These are phyloP conservation scores for Choanephora cucurbitarum DNA, from an alignment of 371 early-diverging fungal genomes.

Conservation along the genomic window DNA sequence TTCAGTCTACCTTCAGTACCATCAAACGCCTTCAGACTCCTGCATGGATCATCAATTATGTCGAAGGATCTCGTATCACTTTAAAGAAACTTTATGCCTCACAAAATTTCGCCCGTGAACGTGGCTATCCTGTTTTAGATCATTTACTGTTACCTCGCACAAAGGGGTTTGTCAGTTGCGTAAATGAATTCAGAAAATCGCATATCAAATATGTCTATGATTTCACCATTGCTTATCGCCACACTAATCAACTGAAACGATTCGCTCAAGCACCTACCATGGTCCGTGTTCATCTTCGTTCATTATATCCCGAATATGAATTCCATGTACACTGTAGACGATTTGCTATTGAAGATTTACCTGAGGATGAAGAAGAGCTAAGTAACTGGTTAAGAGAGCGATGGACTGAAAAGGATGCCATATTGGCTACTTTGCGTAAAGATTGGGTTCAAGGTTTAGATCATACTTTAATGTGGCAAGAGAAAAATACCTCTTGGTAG, in stretches of 20 bases:
- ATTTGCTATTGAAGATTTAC: conserved; percentile 61
- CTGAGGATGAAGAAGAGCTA: conserved; percentile 57
- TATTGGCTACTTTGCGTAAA: conserved; percentile 52
- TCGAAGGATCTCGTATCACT: conserved; percentile 73
- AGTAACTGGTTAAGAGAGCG: conserved; percentile 61
- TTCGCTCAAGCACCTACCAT: conserved; percentile 62
- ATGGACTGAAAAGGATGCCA: conserved; percentile 68
- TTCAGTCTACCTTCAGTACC: conserved; percentile 57
- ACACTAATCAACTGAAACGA: conserved; percentile 28
- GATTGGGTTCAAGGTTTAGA: conserved; percentile 30
- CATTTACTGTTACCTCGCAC: conserved; percentile 80
- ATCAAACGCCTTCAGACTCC: conserved; percentile 63
- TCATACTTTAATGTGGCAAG: conserved; percentile 36
- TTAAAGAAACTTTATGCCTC: conserved; percentile 61
- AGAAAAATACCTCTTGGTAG: conserved; percentile 27
- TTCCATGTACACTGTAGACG: conserved; percentile 71
- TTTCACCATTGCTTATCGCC: conserved; percentile 67
- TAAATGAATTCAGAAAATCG: conserved; percentile 59
- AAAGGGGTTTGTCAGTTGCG: conserved; percentile 76
- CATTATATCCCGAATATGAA: conserved; percentile 60
- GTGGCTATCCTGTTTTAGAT: conserved; percentile 60
- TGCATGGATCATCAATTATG: conserved; percentile 74
- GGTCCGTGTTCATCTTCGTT: conserved; percentile 58
- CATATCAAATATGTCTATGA: conserved; percentile 72
- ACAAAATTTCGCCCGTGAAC: conserved; percentile 61